Conservation (phyloP, 441 rosid genomes). For the Raphanus hybrid region DNA sequence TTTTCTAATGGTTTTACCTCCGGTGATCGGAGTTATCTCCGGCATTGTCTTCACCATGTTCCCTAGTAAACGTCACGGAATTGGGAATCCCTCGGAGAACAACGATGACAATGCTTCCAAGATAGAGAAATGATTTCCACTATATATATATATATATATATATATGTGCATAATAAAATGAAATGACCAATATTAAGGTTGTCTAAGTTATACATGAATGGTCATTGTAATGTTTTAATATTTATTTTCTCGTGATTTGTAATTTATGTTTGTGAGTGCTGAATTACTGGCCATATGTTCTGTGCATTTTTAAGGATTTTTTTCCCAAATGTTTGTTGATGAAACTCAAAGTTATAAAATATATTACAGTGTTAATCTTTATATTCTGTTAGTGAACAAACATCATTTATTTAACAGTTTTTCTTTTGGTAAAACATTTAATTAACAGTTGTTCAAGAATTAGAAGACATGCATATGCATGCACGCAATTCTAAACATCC, state of each 20-base stretch:
- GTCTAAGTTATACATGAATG: not conserved
- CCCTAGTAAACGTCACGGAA: conserved; percentile 80
- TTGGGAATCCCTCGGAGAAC: conserved; percentile 71
- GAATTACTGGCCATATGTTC: conserved; percentile 13
- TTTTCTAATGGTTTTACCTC: conserved; percentile 71
- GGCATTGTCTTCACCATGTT: conserved; percentile 61
- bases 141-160: not conserved
- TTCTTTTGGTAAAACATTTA: not conserved
- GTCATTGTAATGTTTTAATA: not conserved
- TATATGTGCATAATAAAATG: conserved; percentile 11
- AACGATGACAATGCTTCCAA: conserved; percentile 32
- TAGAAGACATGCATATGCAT: not conserved
- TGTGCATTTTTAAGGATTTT: not conserved
- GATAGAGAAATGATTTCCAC: conserved; percentile 21
- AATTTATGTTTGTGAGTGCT: conserved; percentile 15
- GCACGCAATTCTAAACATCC: not conserved
- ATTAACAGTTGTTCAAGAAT: not conserved
- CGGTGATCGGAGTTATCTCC: conserved; percentile 66
- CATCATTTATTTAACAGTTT: not conserved
- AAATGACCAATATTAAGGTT: not conserved
- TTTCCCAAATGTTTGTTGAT: conserved; percentile 21
- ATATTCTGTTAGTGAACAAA: not conserved
- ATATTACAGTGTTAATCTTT: not conserved
- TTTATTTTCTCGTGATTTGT: conserved; percentile 4
- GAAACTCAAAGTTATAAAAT: conserved; percentile 16